Evolutionary conservation across 805 yeast genomes (phyloP).

Genomic region (Komagataella phaffii): DNA sequence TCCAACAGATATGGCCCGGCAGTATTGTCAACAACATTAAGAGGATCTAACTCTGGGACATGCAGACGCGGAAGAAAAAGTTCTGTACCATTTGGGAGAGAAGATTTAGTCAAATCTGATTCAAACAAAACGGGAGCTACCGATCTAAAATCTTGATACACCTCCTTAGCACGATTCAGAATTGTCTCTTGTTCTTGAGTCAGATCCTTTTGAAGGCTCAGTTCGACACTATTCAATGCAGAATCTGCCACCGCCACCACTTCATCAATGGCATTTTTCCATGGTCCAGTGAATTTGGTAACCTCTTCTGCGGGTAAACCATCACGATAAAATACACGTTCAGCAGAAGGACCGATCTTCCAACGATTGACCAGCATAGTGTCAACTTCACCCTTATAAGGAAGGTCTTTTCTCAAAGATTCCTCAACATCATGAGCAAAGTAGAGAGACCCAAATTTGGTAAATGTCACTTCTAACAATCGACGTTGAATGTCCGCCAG

Average conservation of each 20-base stretch:
- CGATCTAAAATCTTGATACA: slow-evolving; percentile 45
- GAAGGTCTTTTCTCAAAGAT: slow-evolving; percentile 6
- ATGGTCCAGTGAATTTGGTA: slow-evolving; percentile 60
- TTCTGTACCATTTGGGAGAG: slow-evolving; percentile 49
- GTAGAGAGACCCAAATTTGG: slow-evolving; percentile 70
- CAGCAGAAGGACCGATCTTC: slow-evolving; percentile 86
- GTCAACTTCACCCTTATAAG: slow-evolving; percentile 53
- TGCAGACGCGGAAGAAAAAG: slow-evolving; percentile 61
- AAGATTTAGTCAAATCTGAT: slow-evolving; percentile 23
- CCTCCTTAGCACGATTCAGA: slow-evolving; percentile 36
- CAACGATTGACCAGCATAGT: slow-evolving; percentile 50
- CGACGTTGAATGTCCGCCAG: slow-evolving; percentile 47
- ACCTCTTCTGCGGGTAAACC: slow-evolving; percentile 35
- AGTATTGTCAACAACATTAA: slow-evolving; percentile 50
- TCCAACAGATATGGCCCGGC: slow-evolving; percentile 48
- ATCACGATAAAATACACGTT: slow-evolving; percentile 60
- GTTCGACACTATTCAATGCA: slow-evolving; percentile 53
- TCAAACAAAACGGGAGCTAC: slow-evolving; percentile 50
- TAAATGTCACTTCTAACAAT: slow-evolving; percentile 45
- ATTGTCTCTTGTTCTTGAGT: slow-evolving; percentile 28
- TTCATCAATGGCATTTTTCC: slow-evolving; percentile 46
- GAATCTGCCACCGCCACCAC: slow-evolving; percentile 39
- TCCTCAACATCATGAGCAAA: slow-evolving; percentile 53
- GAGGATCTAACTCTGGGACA: slow-evolving; percentile 82
- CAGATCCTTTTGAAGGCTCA: slow-evolving; percentile 35